Conservation (phyloP, 2,329 filamentous ascomycete genomes). For the Chrysoporthe deuterocubensis region DNA sequence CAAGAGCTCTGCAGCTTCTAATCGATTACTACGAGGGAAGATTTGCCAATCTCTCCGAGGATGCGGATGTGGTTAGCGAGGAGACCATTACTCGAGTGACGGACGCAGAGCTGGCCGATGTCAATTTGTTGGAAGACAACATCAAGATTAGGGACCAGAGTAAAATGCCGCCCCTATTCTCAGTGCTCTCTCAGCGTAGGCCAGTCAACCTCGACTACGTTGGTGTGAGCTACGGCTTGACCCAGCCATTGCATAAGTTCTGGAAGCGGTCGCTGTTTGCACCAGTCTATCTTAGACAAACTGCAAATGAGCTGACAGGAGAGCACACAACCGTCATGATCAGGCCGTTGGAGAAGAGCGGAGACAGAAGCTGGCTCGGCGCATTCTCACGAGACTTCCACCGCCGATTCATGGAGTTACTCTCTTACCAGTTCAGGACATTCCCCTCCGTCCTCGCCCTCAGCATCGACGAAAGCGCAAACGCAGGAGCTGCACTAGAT, state of each 20-base stretch:
- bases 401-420: constrained; percentile 83
- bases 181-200: constrained; percentile 81
- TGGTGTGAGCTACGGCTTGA: constrained; percentile 94
- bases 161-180: constrained; percentile 91
- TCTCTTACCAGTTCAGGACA: constrained; percentile 89
- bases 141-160: constrained; percentile 88
- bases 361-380: constrained; percentile 82
- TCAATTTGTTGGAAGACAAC: constrained; percentile 81
- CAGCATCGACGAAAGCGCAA: constrained; percentile 86
- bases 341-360: constrained; percentile 69
- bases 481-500: constrained; percentile 70
- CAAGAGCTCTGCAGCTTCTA: constrained; percentile 83
- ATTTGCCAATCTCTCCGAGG: constrained; percentile 82
- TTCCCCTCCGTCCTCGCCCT: constrained; percentile 81
- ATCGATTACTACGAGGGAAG: constrained; percentile 94
- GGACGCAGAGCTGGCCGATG: constrained; percentile 77
- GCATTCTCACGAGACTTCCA: constrained; percentile 95
- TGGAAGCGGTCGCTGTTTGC: constrained; percentile 89
- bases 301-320: constrained; percentile 92
- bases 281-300: constrained; percentile 92
- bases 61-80: constrained; percentile 55
- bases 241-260: constrained; percentile 86
- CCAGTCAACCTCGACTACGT: constrained; percentile 86
- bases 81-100: constrained; percentile 77
- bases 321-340: constrained; percentile 99